Base-by-base conservation (phyloP, 2,329 filamentous ascomycete genomes). In the Harringtonia aguacate region DNA sequence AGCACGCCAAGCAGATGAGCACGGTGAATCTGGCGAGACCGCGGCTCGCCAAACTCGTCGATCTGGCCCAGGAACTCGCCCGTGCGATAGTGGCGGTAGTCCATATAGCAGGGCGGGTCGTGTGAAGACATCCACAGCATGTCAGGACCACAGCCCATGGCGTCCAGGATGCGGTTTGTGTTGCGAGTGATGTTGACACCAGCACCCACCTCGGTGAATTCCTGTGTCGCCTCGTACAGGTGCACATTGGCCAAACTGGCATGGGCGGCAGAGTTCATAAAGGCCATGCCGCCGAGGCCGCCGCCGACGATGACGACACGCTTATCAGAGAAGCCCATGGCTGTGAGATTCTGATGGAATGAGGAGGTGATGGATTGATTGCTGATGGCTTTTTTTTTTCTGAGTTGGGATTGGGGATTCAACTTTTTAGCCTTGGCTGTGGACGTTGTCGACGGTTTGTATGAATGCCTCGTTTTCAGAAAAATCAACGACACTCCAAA, bases 261-360 rank as follows among this genome's bases (percentile, higher is more conserved):
- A 36, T 62, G 54, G 38, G 61, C 56, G 8, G 65, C 56, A n/a
- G 59, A 55, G 14, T 65, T 56, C 14, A 61, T 57, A 15, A 56
- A 51, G 44, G 56, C 59, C 20, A 66, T 56, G 15, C 64, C 64
- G 27, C 60, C 61, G 20, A 66, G 61, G 43, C 63, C 64, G 21
- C 62, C 63, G 21, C 63, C 63, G 17, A 64, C 55, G 28, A 66
- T 55, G 43, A 60, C 63, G 36, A 67, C 52, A 36, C 47, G 49
- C 10, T 44, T 48, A 22, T 48, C 31, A 2, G 31, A 15, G 38
- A 49, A 47, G 24, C 45, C 48, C 48, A 47, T 49, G 17, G 8
- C 2, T n/a, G n/a, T n/a, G 18, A 22, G 10, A 27, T 27, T n/a
- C 12, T 28, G 9, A 15, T 20, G 24, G 10, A n/a, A 4, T 17